phyloP scores from a whole-genome alignment of 768 basidiomycete species.

The Pulveroboletus sp. region DNA sequence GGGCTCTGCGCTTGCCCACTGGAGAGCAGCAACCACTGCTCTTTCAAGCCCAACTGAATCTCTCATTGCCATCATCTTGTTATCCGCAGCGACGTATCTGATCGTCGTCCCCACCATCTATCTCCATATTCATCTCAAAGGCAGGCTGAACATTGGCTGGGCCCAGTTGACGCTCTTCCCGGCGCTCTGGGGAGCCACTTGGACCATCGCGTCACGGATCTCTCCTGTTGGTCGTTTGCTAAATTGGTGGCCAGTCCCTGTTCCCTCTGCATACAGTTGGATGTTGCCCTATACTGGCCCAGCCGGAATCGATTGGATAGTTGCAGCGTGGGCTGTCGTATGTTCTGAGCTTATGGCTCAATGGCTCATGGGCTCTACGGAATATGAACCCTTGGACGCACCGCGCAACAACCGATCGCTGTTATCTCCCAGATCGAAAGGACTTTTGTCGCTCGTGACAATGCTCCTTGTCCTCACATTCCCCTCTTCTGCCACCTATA shows the following conservation, averaged over 20 bases:
- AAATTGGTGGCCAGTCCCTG: constrained; percentile 59
- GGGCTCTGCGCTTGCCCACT: constrained; percentile 41
- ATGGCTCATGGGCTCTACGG: constrained; percentile 51
- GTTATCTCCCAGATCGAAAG: constrained; percentile 23
- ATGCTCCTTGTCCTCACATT: constrained; percentile 45
- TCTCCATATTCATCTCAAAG: constrained; percentile 36
- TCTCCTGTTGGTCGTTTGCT: constrained; percentile 70
- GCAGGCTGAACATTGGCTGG: constrained; percentile 33
- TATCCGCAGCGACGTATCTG: constrained; percentile 43
- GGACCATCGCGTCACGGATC: constrained; percentile 49
- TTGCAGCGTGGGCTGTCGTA: constrained; percentile 73
- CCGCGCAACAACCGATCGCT: background rate
- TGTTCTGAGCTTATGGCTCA: constrained; percentile 48
- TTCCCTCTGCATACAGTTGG: constrained; percentile 60
- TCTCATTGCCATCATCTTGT: constrained; percentile 39
- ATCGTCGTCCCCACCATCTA: constrained; percentile 40
- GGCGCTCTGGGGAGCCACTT: constrained; percentile 60
- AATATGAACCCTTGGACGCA: constrained; percentile 13
- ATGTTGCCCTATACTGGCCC: constrained; percentile 55
- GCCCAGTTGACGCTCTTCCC: constrained; percentile 59
- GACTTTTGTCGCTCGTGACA: constrained; percentile 35
- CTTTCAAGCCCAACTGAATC: constrained; percentile 52
- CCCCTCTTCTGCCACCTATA: constrained; percentile 50
- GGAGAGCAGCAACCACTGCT: constrained; percentile 46
- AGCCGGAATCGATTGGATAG: constrained; percentile 64